Evolutionary conservation across 257 asterid genomes (phyloP), one percentile per base, ranked within the genome.

Genomic region (Penstemon barbatus): DNA sequence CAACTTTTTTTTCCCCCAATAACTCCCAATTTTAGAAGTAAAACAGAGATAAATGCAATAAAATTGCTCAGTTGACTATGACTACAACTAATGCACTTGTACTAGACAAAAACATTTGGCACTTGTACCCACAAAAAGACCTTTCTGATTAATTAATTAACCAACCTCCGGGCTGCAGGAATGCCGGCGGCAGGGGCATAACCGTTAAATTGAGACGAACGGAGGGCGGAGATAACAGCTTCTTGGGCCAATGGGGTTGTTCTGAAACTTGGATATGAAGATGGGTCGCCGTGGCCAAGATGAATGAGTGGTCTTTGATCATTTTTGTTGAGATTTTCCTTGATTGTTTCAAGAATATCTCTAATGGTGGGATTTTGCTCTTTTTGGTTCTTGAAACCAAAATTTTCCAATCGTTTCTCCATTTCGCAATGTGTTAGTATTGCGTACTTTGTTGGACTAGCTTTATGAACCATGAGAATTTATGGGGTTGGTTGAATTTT

Each of bases 201-300:
- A 66, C 84, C 84, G 65, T 89, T 86, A 83, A 62, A 84, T 45
- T 68, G 65, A 45, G 77, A 64, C 36, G 91, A 86, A 33, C 74
- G 80, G 41, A 86, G 77, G 54, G 94, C 72, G 44, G 57, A 72
- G 68, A 73, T 58, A 37, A 86, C 57, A 71, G 94, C 87, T 18
- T 89, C 77, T 62, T 77, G 85, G 5, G 79, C 86, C 3, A 74
- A 65, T 2, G 76, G 73, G 51, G 79, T 57, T 0, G 96, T 81
- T 77, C 79, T 49, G 80, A 81, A 86, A 57, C 86, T 63, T 0
- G 91, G 87, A 39, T 83, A 84, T 2, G 80, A 74, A 13, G 88
- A 79, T 5, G 96, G 94, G 67, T 89, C 94, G 6, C 94, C 96
- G 74, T 67, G 86, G 40, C 89, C 84, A 8, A 89, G 86, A 75